A percentile compares a stretch with the other conserved stretches of the same genome.
Evolutionary conservation across 371 early-diverging fungal species (phyloP).

Genomic region (Blyttiomyces sp.): DNA sequence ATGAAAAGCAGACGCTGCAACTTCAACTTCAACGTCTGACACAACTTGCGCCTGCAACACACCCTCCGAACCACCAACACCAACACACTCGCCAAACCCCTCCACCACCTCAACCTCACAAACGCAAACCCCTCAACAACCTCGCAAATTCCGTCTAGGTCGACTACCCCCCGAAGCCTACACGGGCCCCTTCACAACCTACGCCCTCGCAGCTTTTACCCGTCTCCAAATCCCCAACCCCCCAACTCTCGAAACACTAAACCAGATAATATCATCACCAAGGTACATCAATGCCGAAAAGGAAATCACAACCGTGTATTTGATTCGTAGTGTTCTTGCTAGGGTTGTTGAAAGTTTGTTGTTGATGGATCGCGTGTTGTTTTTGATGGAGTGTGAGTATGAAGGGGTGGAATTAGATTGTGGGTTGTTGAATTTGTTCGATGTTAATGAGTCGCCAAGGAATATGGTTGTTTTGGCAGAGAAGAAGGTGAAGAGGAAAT

Average conservation of each 20-base stretch:
- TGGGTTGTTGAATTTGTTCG: conserved; percentile 24
- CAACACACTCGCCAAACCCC: too few relatives aligned
- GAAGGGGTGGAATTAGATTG: neutral
- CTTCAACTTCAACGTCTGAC: too few relatives aligned
- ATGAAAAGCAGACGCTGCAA: too few relatives aligned
- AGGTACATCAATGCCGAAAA: conserved; percentile 12
- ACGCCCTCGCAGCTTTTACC: conserved; percentile 10
- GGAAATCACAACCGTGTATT: conserved; percentile 67
- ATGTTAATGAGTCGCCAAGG: conserved; percentile 16
- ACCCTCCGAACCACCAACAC: too few relatives aligned
- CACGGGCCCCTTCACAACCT: conserved; percentile 1
- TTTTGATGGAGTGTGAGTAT: conserved; percentile 42
- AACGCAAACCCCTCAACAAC: too few relatives aligned
- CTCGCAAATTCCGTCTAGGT: conserved; percentile 14
- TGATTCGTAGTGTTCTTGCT: conserved; percentile 62
- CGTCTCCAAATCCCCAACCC: conserved; percentile 3
- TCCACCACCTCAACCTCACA: too few relatives aligned
- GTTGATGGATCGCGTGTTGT: conserved; percentile 66
- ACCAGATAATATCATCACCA: neutral
- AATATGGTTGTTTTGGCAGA: too few relatives aligned
- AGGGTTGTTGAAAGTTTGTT: conserved; percentile 73
- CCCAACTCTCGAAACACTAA: neutral
- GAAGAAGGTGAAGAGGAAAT: too few relatives aligned
- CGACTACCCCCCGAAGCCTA: conserved; percentile 6
- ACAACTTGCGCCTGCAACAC: too few relatives aligned